These are phyloP conservation scores for Scutellospora calospora DNA, from an alignment of 371 early-diverging fungal species.

Conservation along the genomic window DNA sequence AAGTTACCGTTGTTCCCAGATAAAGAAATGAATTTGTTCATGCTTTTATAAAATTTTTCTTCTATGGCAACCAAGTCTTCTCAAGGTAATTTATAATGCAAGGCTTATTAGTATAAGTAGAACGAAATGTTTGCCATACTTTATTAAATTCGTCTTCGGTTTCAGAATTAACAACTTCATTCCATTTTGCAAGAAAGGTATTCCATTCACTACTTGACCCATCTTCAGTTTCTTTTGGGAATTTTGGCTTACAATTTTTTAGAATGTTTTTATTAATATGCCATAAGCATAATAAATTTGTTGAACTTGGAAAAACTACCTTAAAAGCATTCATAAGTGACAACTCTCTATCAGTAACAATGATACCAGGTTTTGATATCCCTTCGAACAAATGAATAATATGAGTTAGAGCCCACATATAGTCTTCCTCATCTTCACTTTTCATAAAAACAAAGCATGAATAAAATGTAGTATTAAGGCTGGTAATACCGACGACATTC, in stretches of 20 bases:
- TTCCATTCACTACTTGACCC: neutral
- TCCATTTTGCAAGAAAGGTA: neutral
- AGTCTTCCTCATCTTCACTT: neutral
- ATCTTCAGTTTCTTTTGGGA: neutral
- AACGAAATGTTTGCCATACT: neutral
- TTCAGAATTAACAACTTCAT: neutral
- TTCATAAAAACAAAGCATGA: neutral
- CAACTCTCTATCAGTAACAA: neutral
- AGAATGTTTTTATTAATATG: neutral
- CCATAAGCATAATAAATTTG: constrained; percentile 1
- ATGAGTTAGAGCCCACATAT: neutral
- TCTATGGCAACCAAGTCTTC: neutral
- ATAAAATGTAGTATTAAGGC: constrained; percentile 5
- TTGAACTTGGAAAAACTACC: neutral
- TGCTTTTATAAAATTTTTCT: neutral
- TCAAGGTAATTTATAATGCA: neutral
- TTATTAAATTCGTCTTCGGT: neutral
- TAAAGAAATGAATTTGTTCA: neutral
- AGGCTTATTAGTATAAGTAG: neutral
- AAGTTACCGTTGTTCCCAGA: neutral
- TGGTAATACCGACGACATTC: constrained; percentile 12
- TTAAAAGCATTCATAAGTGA: neutral
- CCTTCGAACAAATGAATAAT: neutral
- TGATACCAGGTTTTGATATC: neutral
- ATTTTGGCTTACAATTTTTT: neutral